These are phyloP conservation scores for Ascochyta viciae-villosae DNA, from an alignment of 2,329 filamentous ascomycete genomes.

Conservation along the genomic window DNA sequence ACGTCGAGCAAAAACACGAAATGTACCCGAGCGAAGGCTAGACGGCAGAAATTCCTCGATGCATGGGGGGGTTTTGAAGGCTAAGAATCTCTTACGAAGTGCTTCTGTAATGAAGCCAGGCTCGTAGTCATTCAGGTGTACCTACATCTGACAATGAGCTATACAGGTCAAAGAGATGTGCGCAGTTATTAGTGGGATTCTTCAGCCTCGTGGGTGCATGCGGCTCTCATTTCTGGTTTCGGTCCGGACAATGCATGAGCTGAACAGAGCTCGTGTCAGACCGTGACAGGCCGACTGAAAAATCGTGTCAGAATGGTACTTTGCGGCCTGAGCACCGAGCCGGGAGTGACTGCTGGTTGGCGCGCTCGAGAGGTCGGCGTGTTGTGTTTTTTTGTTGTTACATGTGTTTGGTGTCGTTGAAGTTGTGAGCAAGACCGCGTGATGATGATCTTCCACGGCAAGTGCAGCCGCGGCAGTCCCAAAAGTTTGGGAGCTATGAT, in stretches of 20 bases:
- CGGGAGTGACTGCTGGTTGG: no score
- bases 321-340: no score
- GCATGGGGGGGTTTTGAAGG: no score
- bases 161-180: not conserved
- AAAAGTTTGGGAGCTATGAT: constrained; percentile 27
- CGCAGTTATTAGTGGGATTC: not conserved
- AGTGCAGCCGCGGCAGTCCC: constrained; percentile 12
- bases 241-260: constrained; percentile 7
- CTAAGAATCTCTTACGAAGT: not conserved
- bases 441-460: not conserved
- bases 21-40: not conserved
- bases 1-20: not conserved
- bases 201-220: not conserved
- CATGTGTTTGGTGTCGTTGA: not conserved
- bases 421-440: not conserved
- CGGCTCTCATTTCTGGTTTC: not conserved
- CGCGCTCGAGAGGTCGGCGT: not conserved
- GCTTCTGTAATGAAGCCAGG: not conserved
- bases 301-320: not conserved
- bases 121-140: not conserved
- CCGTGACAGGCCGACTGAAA: not conserved
- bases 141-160: no score
- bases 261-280: constrained; percentile 6
- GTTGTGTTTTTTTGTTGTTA: not conserved
- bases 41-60: not conserved